Percentiles rank a stretch among this genome's conserved stretches.
These are phyloP conservation scores for Chenopodium berlandieri DNA, from an alignment of 148 eudicot genomes.

Conservation along the genomic window DNA sequence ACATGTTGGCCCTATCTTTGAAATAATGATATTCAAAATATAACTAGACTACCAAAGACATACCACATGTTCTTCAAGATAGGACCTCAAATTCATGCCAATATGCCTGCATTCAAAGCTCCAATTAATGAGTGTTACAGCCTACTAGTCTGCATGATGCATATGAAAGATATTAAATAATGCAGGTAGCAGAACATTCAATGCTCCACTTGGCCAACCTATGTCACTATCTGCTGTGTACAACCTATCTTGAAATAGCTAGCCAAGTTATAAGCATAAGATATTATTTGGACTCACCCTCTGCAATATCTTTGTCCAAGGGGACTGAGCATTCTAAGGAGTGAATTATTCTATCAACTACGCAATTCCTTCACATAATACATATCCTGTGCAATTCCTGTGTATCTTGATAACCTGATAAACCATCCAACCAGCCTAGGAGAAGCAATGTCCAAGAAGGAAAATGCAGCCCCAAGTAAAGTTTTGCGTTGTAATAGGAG, in stretches of 20 bases:
- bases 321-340: slow-evolving; percentile 73
- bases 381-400: slow-evolving; percentile 82
- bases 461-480: slow-evolving; percentile 77
- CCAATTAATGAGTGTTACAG: slow-evolving; percentile 28
- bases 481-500: slow-evolving; percentile 33
- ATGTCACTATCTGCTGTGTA: too few relatives aligned
- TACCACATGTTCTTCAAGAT: slow-evolving; percentile 94
- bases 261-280: too few relatives aligned
- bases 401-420: slow-evolving; percentile 76
- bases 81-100: slow-evolving; percentile 99
- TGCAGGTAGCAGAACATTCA: too few relatives aligned
- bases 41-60: not conserved
- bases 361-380: slow-evolving; percentile 88
- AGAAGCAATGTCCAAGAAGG: slow-evolving; percentile 69
- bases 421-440: slow-evolving; percentile 92
- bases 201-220: too few relatives aligned
- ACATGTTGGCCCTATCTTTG: too few relatives aligned
- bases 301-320: slow-evolving; percentile 80
- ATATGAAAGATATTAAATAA: not conserved
- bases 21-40: too few relatives aligned
- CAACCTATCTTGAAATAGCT: too few relatives aligned
- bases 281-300: slow-evolving; percentile 44
- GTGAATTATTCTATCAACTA: slow-evolving; percentile 41
- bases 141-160: not conserved
- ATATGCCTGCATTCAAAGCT: slow-evolving; percentile 92